Percentiles rank a stretch among this genome's conserved stretches.
These are phyloP conservation scores for Cystobasidium tubakii DNA, from an alignment of 768 basidiomycete species.

Conservation along the genomic window DNA sequence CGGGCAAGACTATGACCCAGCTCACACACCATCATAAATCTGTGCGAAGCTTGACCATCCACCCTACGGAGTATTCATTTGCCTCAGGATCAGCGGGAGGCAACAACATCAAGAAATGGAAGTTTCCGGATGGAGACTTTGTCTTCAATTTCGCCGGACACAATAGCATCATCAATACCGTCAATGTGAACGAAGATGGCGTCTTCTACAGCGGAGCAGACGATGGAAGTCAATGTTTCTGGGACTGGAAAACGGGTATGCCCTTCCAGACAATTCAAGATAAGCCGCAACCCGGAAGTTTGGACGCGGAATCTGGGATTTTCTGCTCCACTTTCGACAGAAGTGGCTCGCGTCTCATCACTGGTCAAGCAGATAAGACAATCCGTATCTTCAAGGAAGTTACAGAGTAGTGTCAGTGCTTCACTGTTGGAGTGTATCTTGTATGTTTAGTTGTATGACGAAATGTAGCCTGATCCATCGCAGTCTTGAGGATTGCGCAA, in stretches of 20 bases:
- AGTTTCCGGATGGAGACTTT: conserved; percentile 84
- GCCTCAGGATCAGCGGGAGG: conserved; percentile 95
- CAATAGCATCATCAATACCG: conserved; percentile 93
- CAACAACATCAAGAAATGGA: conserved; percentile 99
- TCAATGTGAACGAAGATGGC: conserved; percentile 88
- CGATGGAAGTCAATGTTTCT: conserved; percentile 51
- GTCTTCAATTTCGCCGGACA: conserved; percentile 57
- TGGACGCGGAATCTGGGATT: conserved; percentile 93
- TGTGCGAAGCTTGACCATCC: conserved; percentile 85
- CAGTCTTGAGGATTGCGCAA: not conserved
- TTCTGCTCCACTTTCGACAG: conserved; percentile 96
- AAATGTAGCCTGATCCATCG: not conserved
- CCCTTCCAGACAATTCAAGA: conserved; percentile 93
- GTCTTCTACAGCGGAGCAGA: conserved; percentile 94
- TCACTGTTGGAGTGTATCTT: not conserved
- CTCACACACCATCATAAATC: conserved; percentile 99
- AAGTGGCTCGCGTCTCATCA: conserved; percentile 82
- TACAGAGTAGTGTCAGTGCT: not conserved
- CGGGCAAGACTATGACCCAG: conserved; percentile 92
- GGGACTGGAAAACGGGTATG: conserved; percentile 91
- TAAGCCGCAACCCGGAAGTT: conserved; percentile 90
- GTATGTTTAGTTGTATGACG: not conserved
- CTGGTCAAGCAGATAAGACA: conserved; percentile 29
- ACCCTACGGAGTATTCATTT: conserved; percentile 94
- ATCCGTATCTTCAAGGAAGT: not conserved